These are phyloP conservation scores for Blastobotrys mokoenaii DNA, from an alignment of 805 yeast species.

Conservation along the genomic window DNA sequence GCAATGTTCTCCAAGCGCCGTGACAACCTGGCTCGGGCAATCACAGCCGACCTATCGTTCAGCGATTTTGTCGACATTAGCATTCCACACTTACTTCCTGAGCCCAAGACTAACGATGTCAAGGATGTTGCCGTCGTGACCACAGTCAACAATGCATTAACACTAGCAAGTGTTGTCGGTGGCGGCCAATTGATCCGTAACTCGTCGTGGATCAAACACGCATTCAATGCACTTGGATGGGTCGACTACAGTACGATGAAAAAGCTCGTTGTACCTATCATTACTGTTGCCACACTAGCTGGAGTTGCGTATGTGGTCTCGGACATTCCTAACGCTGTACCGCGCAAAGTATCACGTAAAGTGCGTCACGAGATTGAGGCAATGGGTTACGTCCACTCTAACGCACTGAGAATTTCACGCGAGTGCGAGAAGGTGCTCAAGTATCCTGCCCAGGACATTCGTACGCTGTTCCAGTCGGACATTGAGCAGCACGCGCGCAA, in stretches of 20 bases:
- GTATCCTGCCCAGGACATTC: slow-evolving; percentile 76
- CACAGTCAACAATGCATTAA: slow-evolving; percentile 19
- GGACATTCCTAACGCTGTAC: slow-evolving; percentile 86
- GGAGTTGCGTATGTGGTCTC: slow-evolving; percentile 55
- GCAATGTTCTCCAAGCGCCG: slow-evolving; percentile 75
- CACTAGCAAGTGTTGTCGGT: slow-evolving; percentile 24
- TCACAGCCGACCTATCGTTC: slow-evolving; percentile 52
- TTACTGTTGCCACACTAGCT: slow-evolving; percentile 42
- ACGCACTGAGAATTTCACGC: slow-evolving; percentile 67
- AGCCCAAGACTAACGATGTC: slow-evolving; percentile 10
- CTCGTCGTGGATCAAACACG: slow-evolving; percentile 16
- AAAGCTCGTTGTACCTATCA: slow-evolving; percentile 46
- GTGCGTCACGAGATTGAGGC: slow-evolving; percentile 53
- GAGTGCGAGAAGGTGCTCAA: slow-evolving; percentile 77
- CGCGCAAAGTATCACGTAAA: slow-evolving; percentile 70
- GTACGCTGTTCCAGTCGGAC: slow-evolving; percentile 54
- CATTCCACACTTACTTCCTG: slow-evolving; percentile 33
- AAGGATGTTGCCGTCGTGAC: slow-evolving; percentile 5
- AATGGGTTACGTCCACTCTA: slow-evolving; percentile 69
- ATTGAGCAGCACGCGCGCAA: slow-evolving; percentile 53
- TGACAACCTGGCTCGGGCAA: slow-evolving; percentile 51
- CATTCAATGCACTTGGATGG: slow-evolving; percentile 12
- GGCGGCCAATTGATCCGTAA: slow-evolving; percentile 20
- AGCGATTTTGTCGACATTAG: slow-evolving; percentile 78
- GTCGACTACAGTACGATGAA: slow-evolving; percentile 18